These are phyloP conservation scores for Syzygium grande DNA, from an alignment of 345 rosid genomes.

Conservation along the genomic window DNA sequence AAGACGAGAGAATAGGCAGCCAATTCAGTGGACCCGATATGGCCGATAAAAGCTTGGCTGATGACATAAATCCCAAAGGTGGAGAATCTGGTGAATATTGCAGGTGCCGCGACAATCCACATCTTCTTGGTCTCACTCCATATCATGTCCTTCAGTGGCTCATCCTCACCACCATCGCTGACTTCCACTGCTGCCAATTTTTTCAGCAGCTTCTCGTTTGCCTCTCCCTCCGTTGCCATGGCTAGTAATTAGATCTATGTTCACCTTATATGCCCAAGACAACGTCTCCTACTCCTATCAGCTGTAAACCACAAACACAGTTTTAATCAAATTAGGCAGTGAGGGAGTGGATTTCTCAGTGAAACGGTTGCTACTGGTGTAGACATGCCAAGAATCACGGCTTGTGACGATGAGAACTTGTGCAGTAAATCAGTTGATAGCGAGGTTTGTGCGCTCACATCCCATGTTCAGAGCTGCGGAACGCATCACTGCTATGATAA, in stretches of 20 bases:
- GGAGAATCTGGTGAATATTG: conserved; percentile 62
- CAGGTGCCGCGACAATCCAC: conserved; percentile 74
- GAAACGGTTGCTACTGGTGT: not conserved
- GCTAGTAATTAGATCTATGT: not conserved
- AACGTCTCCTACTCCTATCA: not conserved
- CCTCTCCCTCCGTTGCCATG: conserved; percentile 16
- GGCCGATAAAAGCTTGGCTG: conserved; percentile 70
- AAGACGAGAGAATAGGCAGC: conserved; percentile 65
- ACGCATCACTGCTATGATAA: not conserved
- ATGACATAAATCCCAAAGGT: conserved; percentile 47
- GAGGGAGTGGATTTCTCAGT: not conserved
- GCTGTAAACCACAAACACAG: not conserved
- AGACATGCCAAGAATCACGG: not conserved
- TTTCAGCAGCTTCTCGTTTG: conserved; percentile 15
- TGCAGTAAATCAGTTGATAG: not conserved
- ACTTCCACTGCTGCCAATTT: not conserved
- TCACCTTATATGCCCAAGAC: not conserved
- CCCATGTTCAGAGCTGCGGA: not conserved
- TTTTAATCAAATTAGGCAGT: not conserved
- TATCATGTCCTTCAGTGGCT: conserved; percentile 20
- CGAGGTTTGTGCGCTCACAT: not conserved
- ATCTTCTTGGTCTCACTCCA: conserved; percentile 56
- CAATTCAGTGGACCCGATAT: conserved; percentile 47
- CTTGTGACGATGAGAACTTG: not conserved
- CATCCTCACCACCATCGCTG: not conserved